Percentiles rank a stretch among this genome's conserved stretches.
These are phyloP conservation scores for Persicaria tinctoria DNA, from an alignment of 148 eudicot species.

Conservation along the genomic window DNA sequence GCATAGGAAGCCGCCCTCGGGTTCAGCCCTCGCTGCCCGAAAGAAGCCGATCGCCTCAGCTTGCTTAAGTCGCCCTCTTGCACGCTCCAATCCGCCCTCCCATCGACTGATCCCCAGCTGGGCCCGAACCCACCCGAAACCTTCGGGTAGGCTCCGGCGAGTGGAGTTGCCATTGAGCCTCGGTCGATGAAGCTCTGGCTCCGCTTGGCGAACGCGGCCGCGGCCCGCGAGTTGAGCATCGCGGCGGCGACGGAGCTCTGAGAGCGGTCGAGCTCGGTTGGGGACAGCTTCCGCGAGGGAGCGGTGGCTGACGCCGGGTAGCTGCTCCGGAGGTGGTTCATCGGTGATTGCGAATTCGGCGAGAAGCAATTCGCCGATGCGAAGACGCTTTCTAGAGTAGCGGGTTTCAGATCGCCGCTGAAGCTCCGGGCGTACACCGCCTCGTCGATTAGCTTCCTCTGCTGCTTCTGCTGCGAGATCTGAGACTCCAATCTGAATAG, in stretches of 20 bases:
- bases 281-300: conserved; percentile 35
- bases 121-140: background rate
- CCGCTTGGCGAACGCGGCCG: conserved; percentile 58
- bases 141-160: conserved; percentile 6
- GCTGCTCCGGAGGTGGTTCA: conserved; percentile 35
- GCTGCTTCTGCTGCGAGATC: conserved; percentile 35
- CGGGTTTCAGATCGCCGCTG: conserved; percentile 22
- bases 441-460: conserved; percentile 42
- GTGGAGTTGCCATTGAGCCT: conserved; percentile 17
- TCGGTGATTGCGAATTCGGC: conserved; percentile 23
- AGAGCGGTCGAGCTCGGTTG: conserved; percentile 42
- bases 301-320: conserved; percentile 25
- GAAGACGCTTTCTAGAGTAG: conserved; percentile 42
- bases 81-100: conserved; percentile 72
- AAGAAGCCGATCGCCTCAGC: conserved; percentile 77
- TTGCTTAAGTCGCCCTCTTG: conserved; percentile 49
- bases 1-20: conserved; percentile 1
- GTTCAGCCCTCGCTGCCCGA: conserved; percentile 38
- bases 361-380: conserved; percentile 23
- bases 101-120: conserved; percentile 70
- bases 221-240: conserved; percentile 61
- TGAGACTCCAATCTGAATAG: conserved; percentile 42
- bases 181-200: conserved; percentile 84
- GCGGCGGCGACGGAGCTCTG: conserved; percentile 43
- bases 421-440: conserved; percentile 26